Conservation (phyloP, 805 yeast species). For the Candida fluviatilis region DNA sequence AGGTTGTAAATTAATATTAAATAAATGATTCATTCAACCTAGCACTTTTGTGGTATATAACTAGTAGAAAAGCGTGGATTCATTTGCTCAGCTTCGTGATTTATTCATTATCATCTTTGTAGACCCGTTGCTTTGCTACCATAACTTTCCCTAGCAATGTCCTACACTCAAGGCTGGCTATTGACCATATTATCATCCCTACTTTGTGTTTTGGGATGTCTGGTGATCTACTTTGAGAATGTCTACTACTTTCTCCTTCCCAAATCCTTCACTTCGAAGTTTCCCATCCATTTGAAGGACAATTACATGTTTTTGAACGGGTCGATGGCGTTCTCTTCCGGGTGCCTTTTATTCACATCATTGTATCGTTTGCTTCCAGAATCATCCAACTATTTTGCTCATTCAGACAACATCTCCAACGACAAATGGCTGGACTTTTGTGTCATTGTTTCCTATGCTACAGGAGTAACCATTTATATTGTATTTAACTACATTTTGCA, state of each 20-base stretch:
- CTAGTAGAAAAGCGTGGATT: too few relatives aligned
- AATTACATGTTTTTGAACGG: constrained; percentile 66
- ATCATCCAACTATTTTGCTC: constrained; percentile 44
- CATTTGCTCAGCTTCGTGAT: too few relatives aligned
- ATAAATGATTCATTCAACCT: too few relatives aligned
- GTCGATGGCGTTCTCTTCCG: constrained; percentile 74
- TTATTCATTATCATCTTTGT: too few relatives aligned
- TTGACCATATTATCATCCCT: constrained; percentile 61
- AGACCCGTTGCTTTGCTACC: background rate
- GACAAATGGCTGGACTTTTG: constrained; percentile 25
- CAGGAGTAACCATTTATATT: constrained; percentile 62
- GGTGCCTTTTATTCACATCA: constrained; percentile 78
- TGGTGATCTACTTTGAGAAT: constrained; percentile 58
- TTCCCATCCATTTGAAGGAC: constrained; percentile 51
- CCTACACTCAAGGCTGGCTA: constrained; percentile 55
- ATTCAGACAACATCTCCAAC: background rate
- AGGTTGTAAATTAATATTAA: too few relatives aligned
- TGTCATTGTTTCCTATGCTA: constrained; percentile 43
- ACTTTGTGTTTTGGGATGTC: constrained; percentile 70
- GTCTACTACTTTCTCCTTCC: constrained; percentile 43
- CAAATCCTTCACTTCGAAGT: constrained; percentile 31
- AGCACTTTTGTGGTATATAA: too few relatives aligned
- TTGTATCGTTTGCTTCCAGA: constrained; percentile 75
- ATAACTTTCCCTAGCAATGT: background rate
- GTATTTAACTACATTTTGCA: constrained; percentile 65